Percentiles rank a stretch among this genome's conserved stretches.
Evolutionary conservation across 2,329 filamentous ascomycete genomes (phyloP).

Genomic region (Thielaviopsis ethacetica): DNA sequence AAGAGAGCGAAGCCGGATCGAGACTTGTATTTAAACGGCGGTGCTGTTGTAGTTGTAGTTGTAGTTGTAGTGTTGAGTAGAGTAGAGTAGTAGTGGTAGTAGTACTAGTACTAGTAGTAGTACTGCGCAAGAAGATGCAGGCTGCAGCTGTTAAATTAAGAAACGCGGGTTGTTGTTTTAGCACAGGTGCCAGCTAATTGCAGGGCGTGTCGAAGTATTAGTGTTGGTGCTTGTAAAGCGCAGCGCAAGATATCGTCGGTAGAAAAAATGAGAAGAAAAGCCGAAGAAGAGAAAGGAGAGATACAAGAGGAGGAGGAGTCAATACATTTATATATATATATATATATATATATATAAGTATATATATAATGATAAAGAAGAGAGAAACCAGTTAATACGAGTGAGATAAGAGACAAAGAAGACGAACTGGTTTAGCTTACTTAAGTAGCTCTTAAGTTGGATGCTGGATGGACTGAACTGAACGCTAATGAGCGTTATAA

Average conservation of each 20-base stretch:
- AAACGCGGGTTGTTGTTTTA: no score
- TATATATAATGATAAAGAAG: background rate
- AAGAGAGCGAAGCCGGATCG: background rate
- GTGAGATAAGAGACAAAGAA: background rate
- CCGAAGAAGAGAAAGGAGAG: background rate
- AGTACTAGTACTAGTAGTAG: no score
- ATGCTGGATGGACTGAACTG: no score
- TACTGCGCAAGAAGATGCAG: no score
- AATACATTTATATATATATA: no score
- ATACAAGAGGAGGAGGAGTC: background rate
- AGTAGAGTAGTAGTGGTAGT: no score
- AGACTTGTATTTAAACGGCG: background rate
- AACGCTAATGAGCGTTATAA: background rate
- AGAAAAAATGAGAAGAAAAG: background rate
- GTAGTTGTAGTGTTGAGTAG: no score
- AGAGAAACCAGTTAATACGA: background rate
- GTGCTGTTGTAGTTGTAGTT: no score
- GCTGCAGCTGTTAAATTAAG: no score
- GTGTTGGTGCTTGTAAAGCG: no score
- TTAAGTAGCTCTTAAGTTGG: no score
- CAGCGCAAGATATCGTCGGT: background rate
- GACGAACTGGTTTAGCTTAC: background rate
- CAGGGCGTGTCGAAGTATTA: background rate
- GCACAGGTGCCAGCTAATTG: background rate
- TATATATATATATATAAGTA: background rate